phyloP scores from a whole-genome alignment of 1,284 basidiomycete species.

The Erythrobasidium hasegawianum region DNA sequence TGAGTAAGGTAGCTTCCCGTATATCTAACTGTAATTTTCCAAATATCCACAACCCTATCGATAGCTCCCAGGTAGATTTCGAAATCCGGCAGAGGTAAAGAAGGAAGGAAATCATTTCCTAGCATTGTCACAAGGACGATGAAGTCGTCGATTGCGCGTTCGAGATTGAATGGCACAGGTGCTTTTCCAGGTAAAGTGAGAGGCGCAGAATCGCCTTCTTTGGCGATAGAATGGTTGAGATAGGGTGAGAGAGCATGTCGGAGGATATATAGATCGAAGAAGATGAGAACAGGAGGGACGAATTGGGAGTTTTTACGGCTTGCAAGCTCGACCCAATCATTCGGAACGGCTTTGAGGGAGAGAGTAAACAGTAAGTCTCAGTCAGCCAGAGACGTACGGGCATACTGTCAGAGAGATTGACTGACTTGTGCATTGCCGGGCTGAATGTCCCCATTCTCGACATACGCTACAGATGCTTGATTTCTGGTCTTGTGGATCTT shows the following conservation, averaged over 20 bases:
- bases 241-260: constrained; percentile 97
- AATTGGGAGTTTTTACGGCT: constrained; percentile 52
- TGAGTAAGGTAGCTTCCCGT: constrained; percentile 98
- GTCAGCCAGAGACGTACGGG: no score
- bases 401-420: no score
- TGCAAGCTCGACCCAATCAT: constrained; percentile 8
- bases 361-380: no score
- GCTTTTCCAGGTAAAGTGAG: no score
- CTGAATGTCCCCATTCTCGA: not conserved
- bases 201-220: constrained; percentile 55
- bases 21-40: constrained; percentile 82
- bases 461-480: constrained; percentile 11
- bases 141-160: constrained; percentile 99
- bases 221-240: constrained; percentile 60
- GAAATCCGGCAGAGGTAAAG: constrained; percentile 76
- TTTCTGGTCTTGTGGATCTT: constrained; percentile 57
- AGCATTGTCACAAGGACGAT: constrained; percentile 99
- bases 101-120: constrained; percentile 99
- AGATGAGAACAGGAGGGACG: constrained; percentile 91
- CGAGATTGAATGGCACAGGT: constrained; percentile 82
- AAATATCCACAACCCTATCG: constrained; percentile 90
- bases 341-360: constrained; percentile 18
- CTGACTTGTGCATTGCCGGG: constrained; percentile 9
- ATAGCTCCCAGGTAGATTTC: constrained; percentile 99
- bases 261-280: constrained; percentile 90